Conservation (phyloP, 2,329 filamentous ascomycete genomes). For the Cyphellophora attinorum region DNA sequence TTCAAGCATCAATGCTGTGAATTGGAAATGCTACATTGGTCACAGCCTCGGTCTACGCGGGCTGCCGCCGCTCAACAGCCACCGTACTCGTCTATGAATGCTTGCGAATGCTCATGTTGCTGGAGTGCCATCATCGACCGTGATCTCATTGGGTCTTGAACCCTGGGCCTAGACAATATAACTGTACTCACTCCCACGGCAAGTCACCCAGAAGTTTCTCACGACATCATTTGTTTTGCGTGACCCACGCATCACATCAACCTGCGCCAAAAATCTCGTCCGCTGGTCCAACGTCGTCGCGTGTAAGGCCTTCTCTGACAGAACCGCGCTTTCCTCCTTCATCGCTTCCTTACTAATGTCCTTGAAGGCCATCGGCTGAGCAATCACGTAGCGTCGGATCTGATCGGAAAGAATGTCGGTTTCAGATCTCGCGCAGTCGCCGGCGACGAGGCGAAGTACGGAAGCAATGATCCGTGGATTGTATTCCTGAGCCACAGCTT, state of each 20-base stretch:
- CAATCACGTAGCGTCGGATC: slow-evolving; percentile 31
- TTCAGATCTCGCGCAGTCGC: slow-evolving; percentile 35
- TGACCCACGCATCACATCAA: slow-evolving; percentile 28
- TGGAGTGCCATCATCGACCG: no score
- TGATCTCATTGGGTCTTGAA: no score
- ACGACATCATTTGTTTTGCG: slow-evolving; percentile 29
- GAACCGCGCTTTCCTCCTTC: slow-evolving; percentile 19
- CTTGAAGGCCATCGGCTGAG: slow-evolving; percentile 30
- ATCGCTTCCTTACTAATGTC: slow-evolving; percentile 27
- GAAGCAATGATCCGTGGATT: slow-evolving; percentile 29
- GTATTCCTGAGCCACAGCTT: slow-evolving; percentile 20
- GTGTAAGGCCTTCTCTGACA: slow-evolving; percentile 11
- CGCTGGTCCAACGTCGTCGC: slow-evolving; percentile 26
- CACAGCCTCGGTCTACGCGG: no score
- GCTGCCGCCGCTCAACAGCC: no score
- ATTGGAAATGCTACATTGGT: no score
- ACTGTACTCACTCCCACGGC: slow-evolving; percentile 25
- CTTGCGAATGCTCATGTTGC: no score
- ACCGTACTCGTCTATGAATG: no score
- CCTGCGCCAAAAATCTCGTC: slow-evolving; percentile 30
- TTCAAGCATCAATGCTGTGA: no score
- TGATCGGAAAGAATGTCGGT: slow-evolving; percentile 31
- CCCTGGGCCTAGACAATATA: slow-evolving; percentile 14
- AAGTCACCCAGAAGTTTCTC: slow-evolving; percentile 34
- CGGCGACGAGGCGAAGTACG: slow-evolving; percentile 30